phyloP scores from a whole-genome alignment of 1,284 basidiomycete species.

The Pterulicium gracile region DNA sequence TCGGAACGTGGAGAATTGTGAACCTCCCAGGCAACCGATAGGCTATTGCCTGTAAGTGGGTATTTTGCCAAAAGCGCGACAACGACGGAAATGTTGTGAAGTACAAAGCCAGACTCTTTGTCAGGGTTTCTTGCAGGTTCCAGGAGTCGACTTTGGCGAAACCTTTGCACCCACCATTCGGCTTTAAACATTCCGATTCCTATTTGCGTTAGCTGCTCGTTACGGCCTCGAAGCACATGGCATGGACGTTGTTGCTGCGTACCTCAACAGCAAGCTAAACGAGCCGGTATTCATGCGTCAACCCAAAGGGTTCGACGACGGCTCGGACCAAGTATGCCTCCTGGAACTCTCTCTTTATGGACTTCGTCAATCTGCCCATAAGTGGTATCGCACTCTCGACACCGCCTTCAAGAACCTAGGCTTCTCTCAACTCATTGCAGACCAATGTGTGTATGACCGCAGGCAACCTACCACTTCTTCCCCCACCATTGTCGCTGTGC shows the following conservation, averaged over 20 bases:
- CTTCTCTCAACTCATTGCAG: conserved; percentile 12
- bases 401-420: conserved; percentile 11
- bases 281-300: conserved; percentile 22
- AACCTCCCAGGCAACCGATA: too few relatives aligned
- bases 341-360: conserved; percentile 20
- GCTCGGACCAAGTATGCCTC: conserved; percentile 12
- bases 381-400: conserved; percentile 16
- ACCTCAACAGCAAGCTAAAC: conserved; percentile 19
- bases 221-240: conserved; percentile 23
- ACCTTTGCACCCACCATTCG: too few relatives aligned
- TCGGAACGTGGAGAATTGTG: too few relatives aligned
- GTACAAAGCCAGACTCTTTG: too few relatives aligned
- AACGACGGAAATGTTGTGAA: too few relatives aligned
- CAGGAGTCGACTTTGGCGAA: too few relatives aligned
- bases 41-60: too few relatives aligned
- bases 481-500: too few relatives aligned
- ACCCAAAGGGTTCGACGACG: conserved; percentile 18
- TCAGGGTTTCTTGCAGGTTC: too few relatives aligned
- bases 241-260: conserved; percentile 25
- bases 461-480: too few relatives aligned
- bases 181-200: conserved; percentile 20
- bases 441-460: conserved; percentile 14
- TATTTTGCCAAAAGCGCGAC: too few relatives aligned
- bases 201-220: conserved; percentile 24
- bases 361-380: conserved; percentile 17